These are phyloP conservation scores for Dipteronia dyeriana DNA, from an alignment of 345 rosid species.

Conservation along the genomic window DNA sequence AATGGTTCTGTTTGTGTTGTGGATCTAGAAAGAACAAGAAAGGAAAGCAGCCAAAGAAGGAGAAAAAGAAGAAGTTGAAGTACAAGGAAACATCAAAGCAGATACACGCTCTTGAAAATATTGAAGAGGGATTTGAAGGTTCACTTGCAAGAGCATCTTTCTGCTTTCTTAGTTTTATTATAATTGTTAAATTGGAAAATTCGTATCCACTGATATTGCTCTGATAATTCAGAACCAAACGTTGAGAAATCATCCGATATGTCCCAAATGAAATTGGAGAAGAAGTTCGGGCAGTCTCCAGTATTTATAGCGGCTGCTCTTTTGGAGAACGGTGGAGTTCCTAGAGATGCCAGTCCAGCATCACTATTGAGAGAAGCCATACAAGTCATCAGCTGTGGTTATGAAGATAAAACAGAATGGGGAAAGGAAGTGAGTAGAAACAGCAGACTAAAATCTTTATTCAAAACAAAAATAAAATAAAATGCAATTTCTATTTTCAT, in stretches of 20 bases:
- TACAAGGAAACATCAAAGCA: conserved; percentile 81
- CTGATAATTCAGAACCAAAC: conserved; percentile 40
- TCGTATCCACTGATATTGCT: neutral
- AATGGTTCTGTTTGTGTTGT: conserved; percentile 80
- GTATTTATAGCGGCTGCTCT: conserved; percentile 77
- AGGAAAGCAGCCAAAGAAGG: conserved; percentile 56
- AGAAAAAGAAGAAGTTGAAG: conserved; percentile 64
- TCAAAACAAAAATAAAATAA: neutral
- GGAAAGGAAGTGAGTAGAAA: conserved; percentile 83
- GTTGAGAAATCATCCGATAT: conserved; percentile 55
- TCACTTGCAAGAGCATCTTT: neutral
- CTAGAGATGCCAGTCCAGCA: conserved; percentile 66
- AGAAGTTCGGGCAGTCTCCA: conserved; percentile 95
- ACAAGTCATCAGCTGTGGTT: conserved; percentile 97
- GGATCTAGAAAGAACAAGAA: conserved; percentile 78
- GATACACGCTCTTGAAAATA: conserved; percentile 88
- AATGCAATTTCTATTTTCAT: conserved; percentile 1
- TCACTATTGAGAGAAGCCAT: conserved; percentile 86
- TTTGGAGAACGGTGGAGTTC: conserved; percentile 81
- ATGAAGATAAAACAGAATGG: conserved; percentile 99
- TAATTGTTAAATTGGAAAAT: neutral
- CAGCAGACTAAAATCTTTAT: neutral
- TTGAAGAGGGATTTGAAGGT: conserved; percentile 74
- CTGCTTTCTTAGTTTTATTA: neutral
- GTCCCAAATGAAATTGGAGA: conserved; percentile 70